These are phyloP conservation scores for Corinectria fuckeliana DNA, from an alignment of 2,329 filamentous ascomycete genomes.

Conservation along the genomic window DNA sequence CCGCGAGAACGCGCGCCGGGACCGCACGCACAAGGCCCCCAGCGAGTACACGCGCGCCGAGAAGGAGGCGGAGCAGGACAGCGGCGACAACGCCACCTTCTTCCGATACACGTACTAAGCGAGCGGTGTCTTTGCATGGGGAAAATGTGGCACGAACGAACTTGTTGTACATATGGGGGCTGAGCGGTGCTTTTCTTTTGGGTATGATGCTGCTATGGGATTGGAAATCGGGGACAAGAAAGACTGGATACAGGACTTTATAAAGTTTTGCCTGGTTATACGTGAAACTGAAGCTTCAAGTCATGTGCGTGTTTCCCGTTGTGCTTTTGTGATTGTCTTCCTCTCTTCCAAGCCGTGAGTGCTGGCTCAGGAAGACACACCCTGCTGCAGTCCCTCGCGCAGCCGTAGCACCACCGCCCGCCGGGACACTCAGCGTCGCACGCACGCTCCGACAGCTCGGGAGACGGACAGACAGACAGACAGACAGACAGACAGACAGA, in stretches of 20 bases:
- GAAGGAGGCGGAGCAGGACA: slow-evolving; percentile 57
- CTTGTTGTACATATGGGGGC: slow-evolving; percentile 29
- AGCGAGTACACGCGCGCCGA: slow-evolving; percentile 61
- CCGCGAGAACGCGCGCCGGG: slow-evolving; percentile 62
- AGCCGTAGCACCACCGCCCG: slow-evolving; percentile 19
- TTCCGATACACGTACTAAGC: slow-evolving; percentile 59
- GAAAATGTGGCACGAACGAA: slow-evolving; percentile 22
- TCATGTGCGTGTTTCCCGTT: not conserved
- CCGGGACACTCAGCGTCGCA: slow-evolving; percentile 2
- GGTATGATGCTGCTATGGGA: slow-evolving; percentile 15
- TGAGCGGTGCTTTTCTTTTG: not conserved
- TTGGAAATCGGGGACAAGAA: slow-evolving; percentile 12
- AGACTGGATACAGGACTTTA: slow-evolving; percentile 19
- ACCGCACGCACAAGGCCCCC: slow-evolving; percentile 53
- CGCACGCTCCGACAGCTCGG: not conserved
- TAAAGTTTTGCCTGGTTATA: slow-evolving; percentile 16
- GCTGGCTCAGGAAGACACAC: slow-evolving; percentile 3
- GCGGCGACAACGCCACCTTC: slow-evolving; percentile 63
- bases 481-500: not conserved
- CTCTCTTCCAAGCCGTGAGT: not conserved
- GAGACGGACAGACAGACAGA: slow-evolving; percentile 5
- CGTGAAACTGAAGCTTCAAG: slow-evolving; percentile 24
- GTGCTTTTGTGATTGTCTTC: too few relatives aligned
- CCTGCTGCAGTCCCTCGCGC: not conserved
- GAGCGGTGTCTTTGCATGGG: slow-evolving; percentile 22